Conservation (phyloP, 2,329 filamentous ascomycete species). For the Alternaria alternata region DNA sequence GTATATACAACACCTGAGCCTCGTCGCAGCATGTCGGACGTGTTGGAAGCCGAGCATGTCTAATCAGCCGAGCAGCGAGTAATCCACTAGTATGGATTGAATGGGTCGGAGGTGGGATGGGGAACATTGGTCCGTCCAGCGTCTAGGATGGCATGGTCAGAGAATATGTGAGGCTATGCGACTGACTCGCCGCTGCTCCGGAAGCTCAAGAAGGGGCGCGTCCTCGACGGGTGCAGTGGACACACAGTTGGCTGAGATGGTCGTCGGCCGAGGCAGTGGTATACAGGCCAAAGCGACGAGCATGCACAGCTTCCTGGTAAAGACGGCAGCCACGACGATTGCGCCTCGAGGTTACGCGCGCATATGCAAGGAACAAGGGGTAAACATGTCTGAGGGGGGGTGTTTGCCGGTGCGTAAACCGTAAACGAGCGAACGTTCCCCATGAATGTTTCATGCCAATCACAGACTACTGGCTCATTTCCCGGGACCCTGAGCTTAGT, state of each 20-base stretch:
- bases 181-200: neutral
- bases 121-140: neutral
- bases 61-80: neutral
- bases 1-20: neutral
- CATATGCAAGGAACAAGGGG: conserved; percentile 9
- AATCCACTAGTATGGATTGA: neutral
- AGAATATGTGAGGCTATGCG: neutral
- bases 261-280: neutral
- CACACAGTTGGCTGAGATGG: neutral
- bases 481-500: conserved; percentile 16
- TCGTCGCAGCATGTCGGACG: neutral
- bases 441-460: conserved; percentile 5
- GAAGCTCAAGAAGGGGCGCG: neutral
- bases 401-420: neutral
- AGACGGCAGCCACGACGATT: neutral
- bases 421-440: conserved; percentile 3
- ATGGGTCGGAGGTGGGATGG: neutral
- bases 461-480: conserved; percentile 21
- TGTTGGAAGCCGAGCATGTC: neutral
- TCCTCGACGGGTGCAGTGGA: neutral
- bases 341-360: conserved; percentile 11
- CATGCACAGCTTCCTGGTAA: neutral
- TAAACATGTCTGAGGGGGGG: neutral
- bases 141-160: neutral
- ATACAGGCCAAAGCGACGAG: neutral